Percentiles rank a stretch among this genome's conserved stretches.
These are phyloP conservation scores for Anthostomella pinea DNA, from an alignment of 2,329 filamentous ascomycete species.

Conservation along the genomic window DNA sequence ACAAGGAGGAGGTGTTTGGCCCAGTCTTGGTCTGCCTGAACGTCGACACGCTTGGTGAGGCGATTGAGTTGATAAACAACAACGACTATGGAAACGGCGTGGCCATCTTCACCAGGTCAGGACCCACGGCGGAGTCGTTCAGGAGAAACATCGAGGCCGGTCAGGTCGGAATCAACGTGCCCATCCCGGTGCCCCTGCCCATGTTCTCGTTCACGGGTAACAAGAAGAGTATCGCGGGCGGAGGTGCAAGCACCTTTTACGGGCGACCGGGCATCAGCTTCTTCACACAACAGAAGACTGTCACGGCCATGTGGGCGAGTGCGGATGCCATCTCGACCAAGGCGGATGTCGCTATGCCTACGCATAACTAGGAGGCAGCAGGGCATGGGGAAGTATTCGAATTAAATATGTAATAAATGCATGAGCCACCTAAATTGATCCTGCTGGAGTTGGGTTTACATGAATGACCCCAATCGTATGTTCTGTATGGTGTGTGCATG, in stretches of 20 bases:
- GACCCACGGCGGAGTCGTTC: conserved; percentile 74
- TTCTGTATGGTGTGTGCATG: too few species aligned
- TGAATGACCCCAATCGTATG: too few species aligned
- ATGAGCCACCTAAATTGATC: too few species aligned
- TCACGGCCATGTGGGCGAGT: conserved; percentile 85
- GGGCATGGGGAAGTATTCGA: too few species aligned
- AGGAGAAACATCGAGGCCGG: conserved; percentile 79
- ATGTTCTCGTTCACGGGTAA: conserved; percentile 73
- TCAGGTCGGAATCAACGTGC: conserved; percentile 83
- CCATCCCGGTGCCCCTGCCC: conserved; percentile 69
- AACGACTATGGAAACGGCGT: conserved; percentile 88
- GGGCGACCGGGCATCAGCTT: conserved; percentile 89
- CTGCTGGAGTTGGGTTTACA: too few species aligned
- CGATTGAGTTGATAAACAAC: conserved; percentile 75
- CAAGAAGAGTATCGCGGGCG: conserved; percentile 90
- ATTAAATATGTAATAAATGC: too few species aligned
- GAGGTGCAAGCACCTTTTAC: conserved; percentile 92
- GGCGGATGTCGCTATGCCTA: conserved; percentile 86
- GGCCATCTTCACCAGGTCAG: conserved; percentile 79
- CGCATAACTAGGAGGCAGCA: conserved; percentile 39
- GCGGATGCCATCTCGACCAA: conserved; percentile 83
- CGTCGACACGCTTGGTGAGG: conserved; percentile 74
- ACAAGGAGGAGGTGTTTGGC: conserved; percentile 82
- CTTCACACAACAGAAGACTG: conserved; percentile 97
- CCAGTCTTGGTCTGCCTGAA: conserved; percentile 81